A percentile compares a stretch with the other conserved stretches of the same genome.
These are phyloP conservation scores for Pythium aristosporum DNA, from an alignment of 352 stramenopile species.

Conservation along the genomic window DNA sequence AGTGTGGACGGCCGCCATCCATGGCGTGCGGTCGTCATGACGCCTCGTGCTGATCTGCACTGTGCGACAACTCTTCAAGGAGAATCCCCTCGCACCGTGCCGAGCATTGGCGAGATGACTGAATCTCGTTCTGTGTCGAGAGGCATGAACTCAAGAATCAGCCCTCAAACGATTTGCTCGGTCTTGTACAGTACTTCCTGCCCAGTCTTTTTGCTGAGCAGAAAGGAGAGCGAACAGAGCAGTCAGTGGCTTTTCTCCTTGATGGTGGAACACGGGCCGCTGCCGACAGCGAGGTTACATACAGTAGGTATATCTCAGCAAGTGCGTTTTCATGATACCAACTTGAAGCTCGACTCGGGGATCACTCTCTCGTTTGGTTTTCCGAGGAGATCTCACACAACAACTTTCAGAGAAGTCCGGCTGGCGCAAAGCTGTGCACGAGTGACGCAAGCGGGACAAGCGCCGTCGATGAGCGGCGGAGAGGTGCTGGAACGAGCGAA, in stretches of 20 bases:
- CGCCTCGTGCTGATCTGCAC: no score
- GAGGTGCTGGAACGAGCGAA: not conserved
- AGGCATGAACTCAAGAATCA: no score
- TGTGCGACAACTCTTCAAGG: not conserved
- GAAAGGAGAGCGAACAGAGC: no score
- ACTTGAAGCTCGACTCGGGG: not conserved
- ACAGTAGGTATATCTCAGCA: no score
- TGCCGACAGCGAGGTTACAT: not conserved
- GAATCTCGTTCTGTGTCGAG: no score
- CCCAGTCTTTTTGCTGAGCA: no score
- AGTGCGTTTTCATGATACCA: not conserved
- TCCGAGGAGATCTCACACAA: not conserved
- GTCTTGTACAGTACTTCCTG: no score
- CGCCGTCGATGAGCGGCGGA: not conserved
- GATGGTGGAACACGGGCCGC: not conserved
- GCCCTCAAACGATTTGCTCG: no score
- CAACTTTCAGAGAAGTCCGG: not conserved
- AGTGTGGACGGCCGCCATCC: not conserved
- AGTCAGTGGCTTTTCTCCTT: no score
- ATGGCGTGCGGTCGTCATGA: not conserved
- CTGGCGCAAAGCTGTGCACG: not conserved
- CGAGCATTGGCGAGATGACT: no score
- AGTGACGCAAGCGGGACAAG: slow-evolving; percentile 1
- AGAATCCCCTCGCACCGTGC: no score
- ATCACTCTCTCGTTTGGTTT: not conserved